Base-by-base conservation (phyloP, 2,329 filamentous ascomycete genomes). In the Aspergillus quadrilineatus region DNA sequence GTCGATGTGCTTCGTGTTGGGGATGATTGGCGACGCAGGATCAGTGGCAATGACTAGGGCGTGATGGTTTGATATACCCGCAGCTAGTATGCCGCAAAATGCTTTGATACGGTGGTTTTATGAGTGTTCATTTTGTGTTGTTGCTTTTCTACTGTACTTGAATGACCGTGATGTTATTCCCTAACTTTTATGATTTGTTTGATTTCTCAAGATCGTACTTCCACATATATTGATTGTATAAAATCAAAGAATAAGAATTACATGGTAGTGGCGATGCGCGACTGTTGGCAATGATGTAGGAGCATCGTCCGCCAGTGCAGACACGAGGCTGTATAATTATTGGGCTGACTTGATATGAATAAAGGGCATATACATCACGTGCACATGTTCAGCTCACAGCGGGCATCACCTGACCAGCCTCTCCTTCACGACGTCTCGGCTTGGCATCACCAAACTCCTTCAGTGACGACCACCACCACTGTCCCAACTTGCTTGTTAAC, bases 21-120 rank as follows among this genome's bases (percentile, higher is more conserved):
- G 50, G 92, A 97, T 65, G 93, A 97, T 74, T 97, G 92, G 89
- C 82, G 82, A 60, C 85, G 89, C 69, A 82, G 93, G 59, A 85
- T 95, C 56, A 86, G 87, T 68, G 89, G 89, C 53, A 74, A 75
- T 63, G 80, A 83, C 64, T 82, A 72, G 71, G 49, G 50, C 36
- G 6, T 26, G 30, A 32, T 29, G 22, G 22, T 22, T 22, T 22
- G 14, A 44, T 47, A 39, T 50, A 44, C 37, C 17, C 50, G 43
- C 32, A 53, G 46, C 47, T 17, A 50, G 30, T 15, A 37, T 42
- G 36, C 43, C 36, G 22, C 17, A 37, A 59, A 63, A 60, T 57
- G 61, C 67, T 62, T 65, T 63, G 61, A 64, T 66, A 63, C 55
- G 47, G 61, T 62, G 32, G 45, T 49, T 30, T 47, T 42, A 37